Evolutionary conservation across 495 filamentous ascomycete genomes (phyloP).

Genomic region (Podospora australis): DNA sequence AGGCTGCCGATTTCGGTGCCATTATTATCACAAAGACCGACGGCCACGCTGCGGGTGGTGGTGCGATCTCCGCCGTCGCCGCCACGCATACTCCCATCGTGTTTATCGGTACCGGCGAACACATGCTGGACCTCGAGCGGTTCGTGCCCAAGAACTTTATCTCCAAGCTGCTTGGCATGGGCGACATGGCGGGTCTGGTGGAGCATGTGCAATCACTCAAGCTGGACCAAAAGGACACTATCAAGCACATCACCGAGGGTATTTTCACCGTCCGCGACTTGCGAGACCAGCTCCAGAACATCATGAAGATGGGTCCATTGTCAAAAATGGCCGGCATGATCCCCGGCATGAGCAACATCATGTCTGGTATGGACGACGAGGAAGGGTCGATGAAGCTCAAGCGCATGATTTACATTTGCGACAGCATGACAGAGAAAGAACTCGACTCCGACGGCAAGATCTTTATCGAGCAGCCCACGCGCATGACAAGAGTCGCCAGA

Average conservation of each 20-base stretch:
- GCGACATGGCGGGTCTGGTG: slow-evolving; percentile 88
- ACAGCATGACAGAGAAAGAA: slow-evolving; percentile 94
- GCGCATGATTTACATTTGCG: slow-evolving; percentile 98
- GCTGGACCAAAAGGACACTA: slow-evolving; percentile 95
- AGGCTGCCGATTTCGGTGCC: slow-evolving; percentile 92
- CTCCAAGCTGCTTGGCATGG: slow-evolving; percentile 90
- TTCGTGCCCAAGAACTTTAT: slow-evolving; percentile 90
- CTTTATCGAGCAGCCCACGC: slow-evolving; percentile 85
- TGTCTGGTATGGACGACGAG: slow-evolving; percentile 93
- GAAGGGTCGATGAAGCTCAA: slow-evolving; percentile 87
- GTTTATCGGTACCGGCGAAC: slow-evolving; percentile 95
- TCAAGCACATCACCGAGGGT: slow-evolving; percentile 95
- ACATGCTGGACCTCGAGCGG: slow-evolving; percentile 88
- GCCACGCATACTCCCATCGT: slow-evolving; percentile 96
- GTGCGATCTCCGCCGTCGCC: slow-evolving; percentile 96
- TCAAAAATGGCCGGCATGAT: slow-evolving; percentile 99
- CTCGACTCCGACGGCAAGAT: slow-evolving; percentile 91
- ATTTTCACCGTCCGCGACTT: slow-evolving; percentile 95
- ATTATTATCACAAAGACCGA: slow-evolving; percentile 99
- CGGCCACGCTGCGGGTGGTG: slow-evolving; percentile 88
- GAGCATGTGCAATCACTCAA: slow-evolving; percentile 98
- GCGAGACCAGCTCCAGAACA: slow-evolving; percentile 89
- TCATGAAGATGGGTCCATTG: slow-evolving; percentile 99
- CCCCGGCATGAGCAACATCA: slow-evolving; percentile 85
- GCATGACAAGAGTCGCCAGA: slow-evolving; percentile 86